Evolutionary conservation across 495 filamentous ascomycete species (phyloP), one percentile per base, ranked within the genome.

Genomic region (Hypoxylon lienhwacheense): DNA sequence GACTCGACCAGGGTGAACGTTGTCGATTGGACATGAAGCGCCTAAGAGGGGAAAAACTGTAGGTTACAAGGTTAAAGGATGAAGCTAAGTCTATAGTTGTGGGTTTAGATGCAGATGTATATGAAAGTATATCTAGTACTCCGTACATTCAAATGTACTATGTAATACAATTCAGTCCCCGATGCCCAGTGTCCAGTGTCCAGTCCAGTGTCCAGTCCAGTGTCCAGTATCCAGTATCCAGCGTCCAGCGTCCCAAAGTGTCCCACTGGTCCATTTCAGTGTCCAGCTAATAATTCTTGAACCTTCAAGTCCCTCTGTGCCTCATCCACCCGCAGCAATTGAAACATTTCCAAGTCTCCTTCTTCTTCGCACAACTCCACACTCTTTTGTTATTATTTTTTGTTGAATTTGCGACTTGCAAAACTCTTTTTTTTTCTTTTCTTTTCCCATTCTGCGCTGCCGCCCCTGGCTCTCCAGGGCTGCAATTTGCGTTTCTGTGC

Each of bases 391-490:
- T 64, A 59, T 65, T 65, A 55, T 47, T 40, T 46, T 63, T 58
- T 60, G 41, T 7, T 21, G 44, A 53, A 25, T 41, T 59, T 51
- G 57, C 57, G 50, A 47, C 42, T 61, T 56, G 46, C 52, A 55
- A 54, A 52, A 26, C 8, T 19, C 33, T 35, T 35, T 34, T 36
- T 49, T 24, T 45, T 48, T 55, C 14, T 51, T 59, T 53, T 42
- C 14, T 26, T 35, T 46, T 46, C 14, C 39, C 24, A 29, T 61
- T 34, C 58, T 61, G 52, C 58, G 61, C 64, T 64, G 64, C 41
- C 65, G 61, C 66, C 55, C 69, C 69, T 73, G 70, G 68, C 67
- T 68, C 64, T 67, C 69, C 69, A 67, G 67, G 70, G 63, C 64
- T 53, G 68, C 58, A 40, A 62, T 67, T 52, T 53, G 58, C 58